These are phyloP conservation scores for Lactarius deliciosus DNA, from an alignment of 768 basidiomycete genomes.

Conservation along the genomic window DNA sequence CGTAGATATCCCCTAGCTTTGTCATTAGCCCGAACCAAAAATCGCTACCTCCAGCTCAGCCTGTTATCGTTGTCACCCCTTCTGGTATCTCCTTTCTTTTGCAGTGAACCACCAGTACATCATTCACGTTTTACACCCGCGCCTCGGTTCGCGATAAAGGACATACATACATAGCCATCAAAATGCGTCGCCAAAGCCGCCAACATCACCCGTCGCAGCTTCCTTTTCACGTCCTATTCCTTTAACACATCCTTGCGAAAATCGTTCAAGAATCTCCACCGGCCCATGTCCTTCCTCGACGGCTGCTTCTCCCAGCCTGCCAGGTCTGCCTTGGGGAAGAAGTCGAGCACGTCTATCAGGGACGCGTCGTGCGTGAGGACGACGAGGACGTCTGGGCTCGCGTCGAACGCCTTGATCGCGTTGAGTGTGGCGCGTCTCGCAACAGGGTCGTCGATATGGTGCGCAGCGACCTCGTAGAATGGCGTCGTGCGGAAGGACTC, in stretches of 20 bases:
- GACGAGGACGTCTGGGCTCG: background rate
- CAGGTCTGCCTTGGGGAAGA: slow-evolving; percentile 1
- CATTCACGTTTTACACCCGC: background rate
- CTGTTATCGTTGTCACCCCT: background rate
- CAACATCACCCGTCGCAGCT: background rate
- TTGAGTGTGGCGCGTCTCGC: background rate
- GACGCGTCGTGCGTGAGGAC: background rate
- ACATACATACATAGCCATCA: background rate
- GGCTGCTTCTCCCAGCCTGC: background rate
- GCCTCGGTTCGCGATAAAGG: background rate
- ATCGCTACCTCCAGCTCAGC: background rate
- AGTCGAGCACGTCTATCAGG: background rate
- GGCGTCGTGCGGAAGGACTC: background rate
- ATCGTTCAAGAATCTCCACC: background rate
- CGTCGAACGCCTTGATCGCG: background rate
- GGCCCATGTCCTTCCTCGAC: background rate
- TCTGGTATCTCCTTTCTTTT: background rate
- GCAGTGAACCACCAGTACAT: background rate
- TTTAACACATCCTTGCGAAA: background rate
- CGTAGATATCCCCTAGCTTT: background rate
- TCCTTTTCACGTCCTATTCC: background rate
- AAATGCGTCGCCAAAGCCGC: background rate
- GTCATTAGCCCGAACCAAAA: background rate
- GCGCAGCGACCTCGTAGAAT: background rate
- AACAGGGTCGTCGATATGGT: background rate